Evolutionary conservation across 176 grass and related monocot species (phyloP).

Genomic region (Puccinellia tenuiflora): DNA sequence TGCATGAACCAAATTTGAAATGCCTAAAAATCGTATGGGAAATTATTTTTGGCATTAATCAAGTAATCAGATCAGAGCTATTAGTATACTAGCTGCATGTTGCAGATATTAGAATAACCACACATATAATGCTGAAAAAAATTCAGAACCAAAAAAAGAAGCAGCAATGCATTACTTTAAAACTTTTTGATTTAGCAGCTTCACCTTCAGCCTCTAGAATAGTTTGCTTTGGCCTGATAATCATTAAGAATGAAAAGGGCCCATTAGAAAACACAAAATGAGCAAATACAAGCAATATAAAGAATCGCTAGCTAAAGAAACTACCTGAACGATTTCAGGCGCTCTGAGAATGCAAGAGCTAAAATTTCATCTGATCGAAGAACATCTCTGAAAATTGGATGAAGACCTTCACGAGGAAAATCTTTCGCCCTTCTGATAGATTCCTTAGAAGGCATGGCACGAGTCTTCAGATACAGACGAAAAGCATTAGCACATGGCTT

Average conservation of each 20-base stretch:
- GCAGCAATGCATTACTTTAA: conserved; percentile 42
- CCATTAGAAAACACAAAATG: conserved; percentile 16
- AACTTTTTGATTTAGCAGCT: conserved; percentile 61
- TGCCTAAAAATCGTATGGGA: neutral
- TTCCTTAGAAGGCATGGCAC: conserved; percentile 71
- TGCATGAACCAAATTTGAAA: neutral
- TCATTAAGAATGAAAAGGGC: conserved; percentile 2
- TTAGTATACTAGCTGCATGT: neutral
- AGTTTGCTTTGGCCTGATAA: conserved; percentile 85
- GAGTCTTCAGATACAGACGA: conserved; percentile 69
- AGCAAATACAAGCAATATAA: conserved; percentile 16
- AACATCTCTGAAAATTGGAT: conserved; percentile 69
- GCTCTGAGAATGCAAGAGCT: conserved; percentile 87
- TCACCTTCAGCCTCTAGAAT: conserved; percentile 97
- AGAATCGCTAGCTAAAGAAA: neutral
- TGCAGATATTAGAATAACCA: conserved; percentile 3
- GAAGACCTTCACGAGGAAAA: conserved; percentile 80
- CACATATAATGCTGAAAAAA: neutral
- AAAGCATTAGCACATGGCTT: conserved; percentile 91
- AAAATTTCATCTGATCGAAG: conserved; percentile 70
- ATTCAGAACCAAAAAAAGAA: conserved; percentile 9
- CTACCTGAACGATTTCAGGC: conserved; percentile 75
- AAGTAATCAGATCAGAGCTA: neutral
- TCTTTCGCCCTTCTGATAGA: conserved; percentile 78
- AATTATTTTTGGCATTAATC: neutral